These are phyloP conservation scores for Kurtzmaniella quercitrusa DNA, from an alignment of 1,139 yeast species.

Conservation along the genomic window DNA sequence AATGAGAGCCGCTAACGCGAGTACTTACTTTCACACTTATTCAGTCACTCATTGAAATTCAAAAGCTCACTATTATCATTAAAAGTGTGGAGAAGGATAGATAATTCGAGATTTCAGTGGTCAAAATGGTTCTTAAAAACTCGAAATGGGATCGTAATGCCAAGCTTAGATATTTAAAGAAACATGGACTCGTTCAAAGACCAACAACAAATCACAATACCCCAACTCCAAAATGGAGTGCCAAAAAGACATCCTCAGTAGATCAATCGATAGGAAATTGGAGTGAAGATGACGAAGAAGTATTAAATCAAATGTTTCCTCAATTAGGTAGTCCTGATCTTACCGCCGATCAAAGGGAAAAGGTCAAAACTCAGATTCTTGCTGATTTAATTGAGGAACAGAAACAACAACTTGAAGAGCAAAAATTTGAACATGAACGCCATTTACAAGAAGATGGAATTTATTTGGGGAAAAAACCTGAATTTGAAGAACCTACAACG, in stretches of 20 bases:
- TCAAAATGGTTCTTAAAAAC: slow-evolving; percentile 41
- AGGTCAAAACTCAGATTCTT: slow-evolving; percentile 36
- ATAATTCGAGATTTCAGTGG: no score
- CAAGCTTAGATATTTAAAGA: slow-evolving; percentile 34
- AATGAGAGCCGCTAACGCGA: background rate
- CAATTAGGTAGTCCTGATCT: slow-evolving; percentile 31
- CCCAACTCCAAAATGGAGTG: slow-evolving; percentile 33
- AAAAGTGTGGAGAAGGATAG: no score
- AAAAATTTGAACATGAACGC: slow-evolving; percentile 10
- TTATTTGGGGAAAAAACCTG: slow-evolving; percentile 22
- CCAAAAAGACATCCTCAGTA: slow-evolving; percentile 19
- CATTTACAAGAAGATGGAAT: slow-evolving; percentile 28
- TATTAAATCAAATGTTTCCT: slow-evolving; percentile 41
- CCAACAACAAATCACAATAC: slow-evolving; percentile 10
- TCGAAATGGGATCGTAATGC: slow-evolving; percentile 47
- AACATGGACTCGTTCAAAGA: slow-evolving; percentile 32
- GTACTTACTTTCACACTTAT: no score
- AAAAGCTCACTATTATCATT: no score
- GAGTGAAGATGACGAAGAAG: slow-evolving; percentile 44
- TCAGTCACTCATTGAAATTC: no score
- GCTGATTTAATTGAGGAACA: slow-evolving; percentile 21
- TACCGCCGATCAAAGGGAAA: slow-evolving; percentile 32
- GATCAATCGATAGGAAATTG: slow-evolving; percentile 21
- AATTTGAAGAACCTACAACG: slow-evolving; percentile 1
- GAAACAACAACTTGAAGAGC: slow-evolving; percentile 14